Conservation (phyloP, 352 stramenopile genomes). For the Salisapilia sapeloensis region DNA sequence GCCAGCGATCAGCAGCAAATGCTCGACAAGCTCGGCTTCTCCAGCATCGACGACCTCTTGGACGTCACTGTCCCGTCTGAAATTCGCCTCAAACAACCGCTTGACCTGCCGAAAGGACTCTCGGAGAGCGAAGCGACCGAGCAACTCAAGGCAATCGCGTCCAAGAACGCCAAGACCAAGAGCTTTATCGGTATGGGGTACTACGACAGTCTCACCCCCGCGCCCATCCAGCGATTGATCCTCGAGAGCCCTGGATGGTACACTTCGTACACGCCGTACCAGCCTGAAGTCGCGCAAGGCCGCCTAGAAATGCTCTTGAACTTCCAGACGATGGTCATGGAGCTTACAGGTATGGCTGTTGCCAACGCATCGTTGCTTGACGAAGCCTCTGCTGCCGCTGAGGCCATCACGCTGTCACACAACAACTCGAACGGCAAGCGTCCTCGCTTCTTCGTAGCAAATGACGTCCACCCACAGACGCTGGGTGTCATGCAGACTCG, state of each 20-base stretch:
- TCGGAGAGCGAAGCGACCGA: slow-evolving; percentile 88
- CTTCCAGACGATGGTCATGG: slow-evolving; percentile 97
- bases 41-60: slow-evolving; percentile 88
- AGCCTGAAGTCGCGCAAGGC: slow-evolving; percentile 98
- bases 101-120: slow-evolving; percentile 51
- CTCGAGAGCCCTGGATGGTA: slow-evolving; percentile 99
- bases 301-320: slow-evolving; percentile 98
- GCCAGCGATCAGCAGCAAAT: slow-evolving; percentile 83
- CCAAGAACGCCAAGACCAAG: slow-evolving; percentile 93
- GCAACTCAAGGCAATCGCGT: slow-evolving; percentile 80
- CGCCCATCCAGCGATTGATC: slow-evolving; percentile 95
- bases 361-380: slow-evolving; percentile 96
- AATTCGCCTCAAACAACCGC: slow-evolving; percentile 66
- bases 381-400: slow-evolving; percentile 95
- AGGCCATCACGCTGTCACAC: slow-evolving; percentile 96
- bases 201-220: slow-evolving; percentile 91
- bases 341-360: slow-evolving; percentile 94
- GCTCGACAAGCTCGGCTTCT: slow-evolving; percentile 87
- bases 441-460: slow-evolving; percentile 91
- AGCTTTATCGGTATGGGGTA: slow-evolving; percentile 98
- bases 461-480: slow-evolving; percentile 86
- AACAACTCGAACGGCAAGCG: slow-evolving; percentile 88
- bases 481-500: slow-evolving; percentile 90
- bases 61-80: slow-evolving; percentile 88
- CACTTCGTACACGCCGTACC: slow-evolving; percentile 96